Evolutionary conservation across 805 yeast genomes (phyloP), one percentile per base, ranked within the genome.

Genomic region (Saturnispora sekii): DNA sequence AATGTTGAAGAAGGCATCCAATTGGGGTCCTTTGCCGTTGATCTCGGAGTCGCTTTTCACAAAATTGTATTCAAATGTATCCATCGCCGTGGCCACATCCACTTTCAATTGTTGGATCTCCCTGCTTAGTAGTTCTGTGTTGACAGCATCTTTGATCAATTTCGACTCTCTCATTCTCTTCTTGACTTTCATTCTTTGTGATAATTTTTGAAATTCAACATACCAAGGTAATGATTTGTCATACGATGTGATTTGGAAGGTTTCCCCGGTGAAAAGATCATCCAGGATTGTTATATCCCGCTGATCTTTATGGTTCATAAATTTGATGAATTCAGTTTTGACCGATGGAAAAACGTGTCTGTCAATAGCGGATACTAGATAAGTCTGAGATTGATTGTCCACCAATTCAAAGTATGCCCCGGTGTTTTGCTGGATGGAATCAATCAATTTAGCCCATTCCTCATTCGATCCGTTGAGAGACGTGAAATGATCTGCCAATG

Each of bases 181-280:
- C 11, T 44, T 50, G 2, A 53, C 48, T 7, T 42, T 33, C 21
- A 52, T 51, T 21, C 51, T 43, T 32, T 63, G 49, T 35, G 49
- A 57, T 21, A 59, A 50, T 4, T 52, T 53, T 29, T 49, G 51
- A 11, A 38, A 48, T 6, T 41, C 35, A 10, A 53, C 48, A 52
- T 59, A 61, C 65, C 66, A 62, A 3, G 66, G 66, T 32, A 61
- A 42, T 7, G 57, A 48, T 4, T 51, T 38, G 48, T 60, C 64
- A 29, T 32, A 34, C 3, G 40, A 14, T 38, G 44, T 36, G 48
- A 53, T 21, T 40, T 50, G 32, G 47, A 31, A 48, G 28, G 15
- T 16, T 12, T 31, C n/a, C 36, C 40, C 41, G 48, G 38, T 14
- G 44, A 39, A 5, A 38, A 41, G 31, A n/a, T 51, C 44, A 44